Evolutionary conservation across 2,329 filamentous ascomycete species (phyloP).

Genomic region (Hymenoscyphus scutula): DNA sequence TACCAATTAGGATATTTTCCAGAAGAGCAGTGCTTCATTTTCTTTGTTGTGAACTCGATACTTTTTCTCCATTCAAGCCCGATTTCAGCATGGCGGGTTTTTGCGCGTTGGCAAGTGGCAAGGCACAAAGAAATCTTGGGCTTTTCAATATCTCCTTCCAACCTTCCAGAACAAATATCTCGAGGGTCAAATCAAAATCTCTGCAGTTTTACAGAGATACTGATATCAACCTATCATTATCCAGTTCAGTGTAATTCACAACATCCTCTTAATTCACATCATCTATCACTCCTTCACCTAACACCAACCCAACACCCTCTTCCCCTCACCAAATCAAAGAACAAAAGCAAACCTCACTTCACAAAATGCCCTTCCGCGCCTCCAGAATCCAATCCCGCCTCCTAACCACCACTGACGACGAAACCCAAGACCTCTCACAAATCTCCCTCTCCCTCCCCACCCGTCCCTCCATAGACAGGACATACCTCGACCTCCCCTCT

Average conservation of each 20-base stretch:
- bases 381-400: conserved; percentile 22
- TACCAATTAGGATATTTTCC: conserved; percentile 2
- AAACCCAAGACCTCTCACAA: not conserved
- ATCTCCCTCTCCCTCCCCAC: not conserved
- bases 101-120: not conserved
- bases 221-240: not conserved
- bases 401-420: conserved; percentile 11
- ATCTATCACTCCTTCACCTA: not conserved
- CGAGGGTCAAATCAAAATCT: not conserved
- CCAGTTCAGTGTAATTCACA: not conserved
- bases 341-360: not conserved
- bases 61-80: not conserved
- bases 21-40: not conserved
- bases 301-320: not conserved
- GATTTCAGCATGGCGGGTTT: not conserved
- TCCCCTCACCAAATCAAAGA: too few relatives aligned
- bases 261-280: not conserved
- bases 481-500: conserved; percentile 10
- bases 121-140: not conserved
- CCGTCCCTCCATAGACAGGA: not conserved
- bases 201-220: not conserved
- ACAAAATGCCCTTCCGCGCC: conserved; percentile 25
- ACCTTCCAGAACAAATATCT: not conserved
- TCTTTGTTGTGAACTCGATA: not conserved
- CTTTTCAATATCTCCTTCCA: not conserved